Evolutionary conservation across 2,329 filamentous ascomycete species (phyloP).

Genomic region (Sporothrix phasma): DNA sequence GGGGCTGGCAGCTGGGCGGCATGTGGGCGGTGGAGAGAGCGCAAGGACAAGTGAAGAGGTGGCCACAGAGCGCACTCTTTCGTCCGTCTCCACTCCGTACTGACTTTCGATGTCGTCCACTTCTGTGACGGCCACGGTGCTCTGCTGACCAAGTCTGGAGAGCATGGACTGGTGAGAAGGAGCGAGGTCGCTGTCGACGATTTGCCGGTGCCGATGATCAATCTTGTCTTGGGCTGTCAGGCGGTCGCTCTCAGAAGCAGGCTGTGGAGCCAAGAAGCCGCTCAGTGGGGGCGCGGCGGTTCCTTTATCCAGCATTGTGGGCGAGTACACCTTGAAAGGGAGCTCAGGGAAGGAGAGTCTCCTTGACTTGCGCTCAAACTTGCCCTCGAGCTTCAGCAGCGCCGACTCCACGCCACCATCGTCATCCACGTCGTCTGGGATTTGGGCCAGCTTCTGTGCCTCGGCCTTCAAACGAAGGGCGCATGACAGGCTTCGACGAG

Average conservation of each 20-base stretch:
- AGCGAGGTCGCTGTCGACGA: constrained; percentile 27
- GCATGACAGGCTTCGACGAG: constrained; percentile 53
- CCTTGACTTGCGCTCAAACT: constrained; percentile 49
- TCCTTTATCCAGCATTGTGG: not conserved
- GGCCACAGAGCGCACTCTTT: constrained; percentile 12
- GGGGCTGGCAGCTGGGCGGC: constrained; percentile 13
- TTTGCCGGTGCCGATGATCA: constrained; percentile 37
- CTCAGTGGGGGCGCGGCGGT: not conserved
- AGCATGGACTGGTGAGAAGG: not conserved
- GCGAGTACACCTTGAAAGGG: not conserved
- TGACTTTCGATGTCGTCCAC: not conserved
- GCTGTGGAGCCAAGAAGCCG: not conserved
- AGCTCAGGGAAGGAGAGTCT: constrained; percentile 29
- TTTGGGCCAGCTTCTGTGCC: constrained; percentile 74
- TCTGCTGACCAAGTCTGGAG: not conserved
- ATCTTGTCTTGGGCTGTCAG: constrained; percentile 31
- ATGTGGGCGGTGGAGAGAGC: constrained; percentile 1
- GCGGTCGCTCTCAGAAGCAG: constrained; percentile 15
- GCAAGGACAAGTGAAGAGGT: not conserved
- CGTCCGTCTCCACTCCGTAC: not conserved
- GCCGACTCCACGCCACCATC: constrained; percentile 91
- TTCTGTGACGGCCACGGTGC: not conserved
- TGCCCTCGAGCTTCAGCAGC: constrained; percentile 83
- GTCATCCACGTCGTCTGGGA: constrained; percentile 69
- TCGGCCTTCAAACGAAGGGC: constrained; percentile 79